Evolutionary conservation across 83 land plant genomes (phyloP).

Genomic region (Larix sibirica): DNA sequence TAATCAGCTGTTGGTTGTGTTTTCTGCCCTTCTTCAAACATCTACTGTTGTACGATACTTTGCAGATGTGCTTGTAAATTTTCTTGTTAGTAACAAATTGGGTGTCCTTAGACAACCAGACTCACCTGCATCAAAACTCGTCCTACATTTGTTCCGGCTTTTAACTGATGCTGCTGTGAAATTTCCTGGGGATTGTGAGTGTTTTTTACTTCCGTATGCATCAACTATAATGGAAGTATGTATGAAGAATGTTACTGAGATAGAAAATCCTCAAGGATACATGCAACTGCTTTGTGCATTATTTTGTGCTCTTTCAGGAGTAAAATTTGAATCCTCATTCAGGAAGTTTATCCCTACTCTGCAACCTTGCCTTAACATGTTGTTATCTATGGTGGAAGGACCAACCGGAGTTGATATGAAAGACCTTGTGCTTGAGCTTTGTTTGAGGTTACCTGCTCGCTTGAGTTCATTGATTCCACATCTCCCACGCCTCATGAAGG

Average conservation of each 20-base stretch:
- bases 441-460: constrained; percentile 93
- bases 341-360: constrained; percentile 81
- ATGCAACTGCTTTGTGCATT: constrained; percentile 88
- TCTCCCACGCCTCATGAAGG: constrained; percentile 94
- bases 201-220: constrained; percentile 90
- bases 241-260: constrained; percentile 89
- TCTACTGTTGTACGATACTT: constrained; percentile 82
- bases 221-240: constrained; percentile 91
- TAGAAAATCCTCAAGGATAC: constrained; percentile 95
- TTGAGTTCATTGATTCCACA: constrained; percentile 94
- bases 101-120: constrained; percentile 93
- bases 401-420: constrained; percentile 93
- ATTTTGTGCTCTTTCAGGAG: constrained; percentile 87
- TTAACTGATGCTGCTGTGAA: constrained; percentile 85
- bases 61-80: constrained; percentile 93
- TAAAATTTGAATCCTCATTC: constrained; percentile 86
- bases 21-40: constrained; percentile 77
- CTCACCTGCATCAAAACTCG: constrained; percentile 87
- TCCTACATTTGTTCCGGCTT: constrained; percentile 88
- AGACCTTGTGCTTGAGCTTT: constrained; percentile 92
- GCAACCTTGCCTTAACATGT: constrained; percentile 93
- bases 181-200: constrained; percentile 87
- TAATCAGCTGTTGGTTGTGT: constrained; percentile 77
- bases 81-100: constrained; percentile 82
- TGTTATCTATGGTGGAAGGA: constrained; percentile 94